phyloP scores from a whole-genome alignment of 306 rosid species.

The Gleditsia sinensis region DNA sequence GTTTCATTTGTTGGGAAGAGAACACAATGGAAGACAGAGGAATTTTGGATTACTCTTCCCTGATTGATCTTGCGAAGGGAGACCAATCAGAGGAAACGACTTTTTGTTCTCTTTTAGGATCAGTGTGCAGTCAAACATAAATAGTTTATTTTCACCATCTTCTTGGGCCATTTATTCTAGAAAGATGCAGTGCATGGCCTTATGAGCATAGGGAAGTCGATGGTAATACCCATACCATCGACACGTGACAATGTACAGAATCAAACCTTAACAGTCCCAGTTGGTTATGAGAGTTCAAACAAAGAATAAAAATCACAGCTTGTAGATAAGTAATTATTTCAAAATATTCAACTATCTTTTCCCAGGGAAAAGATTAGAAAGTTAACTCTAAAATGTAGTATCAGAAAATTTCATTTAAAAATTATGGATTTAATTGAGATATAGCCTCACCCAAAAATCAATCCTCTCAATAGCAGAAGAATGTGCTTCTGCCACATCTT shows the following conservation, averaged over 20 bases:
- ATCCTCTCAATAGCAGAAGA: constrained; percentile 56
- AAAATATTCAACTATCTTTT: background rate
- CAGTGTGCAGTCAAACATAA: background rate
- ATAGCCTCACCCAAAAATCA: constrained; percentile 63
- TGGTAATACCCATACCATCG: background rate
- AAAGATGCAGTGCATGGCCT: background rate
- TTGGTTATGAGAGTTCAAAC: background rate
- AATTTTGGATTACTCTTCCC: background rate
- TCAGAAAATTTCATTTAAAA: background rate
- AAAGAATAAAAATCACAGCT: background rate
- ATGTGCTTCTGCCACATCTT: constrained; percentile 70
- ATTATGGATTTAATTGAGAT: constrained; percentile 14
- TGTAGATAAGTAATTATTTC: background rate
- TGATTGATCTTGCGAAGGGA: background rate
- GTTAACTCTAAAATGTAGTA: background rate
- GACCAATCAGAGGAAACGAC: background rate
- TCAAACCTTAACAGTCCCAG: too few species aligned
- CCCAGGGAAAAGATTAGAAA: background rate
- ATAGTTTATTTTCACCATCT: background rate
- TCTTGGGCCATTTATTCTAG: too few species aligned
- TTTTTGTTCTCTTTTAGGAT: background rate
- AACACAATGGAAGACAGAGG: background rate
- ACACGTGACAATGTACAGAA: background rate
- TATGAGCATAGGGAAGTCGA: background rate
- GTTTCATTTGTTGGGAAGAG: background rate